A percentile compares a stretch with the other conserved stretches of the same genome.
These are phyloP conservation scores for Phalaenopsis aphrodite DNA, from an alignment of 106 monocot genomes.

Conservation along the genomic window DNA sequence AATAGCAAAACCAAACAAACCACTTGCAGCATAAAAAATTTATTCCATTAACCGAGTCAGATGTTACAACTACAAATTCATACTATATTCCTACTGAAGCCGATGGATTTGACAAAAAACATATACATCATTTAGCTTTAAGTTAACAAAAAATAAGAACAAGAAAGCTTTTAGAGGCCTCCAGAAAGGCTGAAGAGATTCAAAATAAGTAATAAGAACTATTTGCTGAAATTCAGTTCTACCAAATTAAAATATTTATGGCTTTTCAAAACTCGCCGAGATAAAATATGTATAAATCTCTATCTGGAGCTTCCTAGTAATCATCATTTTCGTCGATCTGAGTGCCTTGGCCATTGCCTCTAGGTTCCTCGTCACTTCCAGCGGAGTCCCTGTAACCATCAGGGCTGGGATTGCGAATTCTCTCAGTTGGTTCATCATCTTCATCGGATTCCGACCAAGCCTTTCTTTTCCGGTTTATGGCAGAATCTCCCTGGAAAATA, in stretches of 20 bases:
- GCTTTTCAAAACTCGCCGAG: not conserved
- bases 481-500: conserved; percentile 18
- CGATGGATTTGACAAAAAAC: not conserved
- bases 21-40: not conserved
- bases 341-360: conserved; percentile 6
- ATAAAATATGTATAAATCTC: not conserved
- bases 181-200: not conserved
- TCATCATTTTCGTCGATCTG: conserved; percentile 24
- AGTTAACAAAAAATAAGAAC: not conserved
- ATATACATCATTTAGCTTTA: not conserved
- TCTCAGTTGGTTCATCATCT: conserved; percentile 25
- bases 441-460: conserved; percentile 78
- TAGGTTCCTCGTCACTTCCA: conserved; percentile 23
- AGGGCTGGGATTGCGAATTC: conserved; percentile 17
- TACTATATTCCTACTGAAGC: too few species aligned
- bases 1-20: not conserved
- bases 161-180: not conserved
- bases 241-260: not conserved
- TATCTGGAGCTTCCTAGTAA: not conserved
- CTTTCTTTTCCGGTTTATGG: conserved; percentile 33
- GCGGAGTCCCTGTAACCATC: conserved; percentile 15
- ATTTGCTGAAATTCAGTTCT: not conserved
- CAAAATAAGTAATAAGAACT: not conserved
- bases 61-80: not conserved
- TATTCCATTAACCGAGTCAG: not conserved